phyloP scores from a whole-genome alignment of 768 basidiomycete species.

The Hericium rajendrae region DNA sequence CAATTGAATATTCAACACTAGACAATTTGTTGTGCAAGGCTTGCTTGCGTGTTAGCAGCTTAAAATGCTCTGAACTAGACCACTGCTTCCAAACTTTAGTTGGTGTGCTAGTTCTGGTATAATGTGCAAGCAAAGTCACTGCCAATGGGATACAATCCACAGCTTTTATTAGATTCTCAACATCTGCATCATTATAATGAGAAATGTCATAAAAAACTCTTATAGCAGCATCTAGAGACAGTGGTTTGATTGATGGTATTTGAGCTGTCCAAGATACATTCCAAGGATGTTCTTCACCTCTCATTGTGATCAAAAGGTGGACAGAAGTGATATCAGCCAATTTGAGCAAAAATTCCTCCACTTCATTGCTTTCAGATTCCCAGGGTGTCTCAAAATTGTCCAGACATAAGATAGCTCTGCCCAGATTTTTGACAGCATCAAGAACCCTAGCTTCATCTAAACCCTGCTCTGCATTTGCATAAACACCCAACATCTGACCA shows the following conservation, averaged over 20 bases:
- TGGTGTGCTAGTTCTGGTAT: neutral
- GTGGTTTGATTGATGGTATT: neutral
- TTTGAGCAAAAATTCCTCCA: neutral
- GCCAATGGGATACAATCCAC: neutral
- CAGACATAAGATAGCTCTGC: neutral
- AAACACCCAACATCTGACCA: neutral
- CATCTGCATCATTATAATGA: neutral
- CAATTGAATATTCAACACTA: neutral
- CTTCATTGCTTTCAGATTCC: neutral
- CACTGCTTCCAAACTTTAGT: neutral
- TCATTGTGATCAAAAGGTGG: neutral
- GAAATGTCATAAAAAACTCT: neutral
- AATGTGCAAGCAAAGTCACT: neutral
- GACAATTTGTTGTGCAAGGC: no score
- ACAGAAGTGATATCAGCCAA: neutral
- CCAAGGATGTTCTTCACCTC: neutral
- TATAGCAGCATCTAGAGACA: neutral
- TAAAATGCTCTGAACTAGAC: neutral
- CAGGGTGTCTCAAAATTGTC: slow-evolving; percentile 1
- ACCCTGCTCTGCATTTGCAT: neutral
- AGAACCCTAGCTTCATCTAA: neutral
- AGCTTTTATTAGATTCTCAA: neutral
- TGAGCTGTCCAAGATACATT: neutral
- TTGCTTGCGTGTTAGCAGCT: neutral
- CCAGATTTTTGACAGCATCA: neutral